Percentiles rank a stretch among this genome's conserved stretches.
These are phyloP conservation scores for Thuidium tamariscinum DNA, from an alignment of 225 moss, liverwort and hornwort genomes.

Conservation along the genomic window DNA sequence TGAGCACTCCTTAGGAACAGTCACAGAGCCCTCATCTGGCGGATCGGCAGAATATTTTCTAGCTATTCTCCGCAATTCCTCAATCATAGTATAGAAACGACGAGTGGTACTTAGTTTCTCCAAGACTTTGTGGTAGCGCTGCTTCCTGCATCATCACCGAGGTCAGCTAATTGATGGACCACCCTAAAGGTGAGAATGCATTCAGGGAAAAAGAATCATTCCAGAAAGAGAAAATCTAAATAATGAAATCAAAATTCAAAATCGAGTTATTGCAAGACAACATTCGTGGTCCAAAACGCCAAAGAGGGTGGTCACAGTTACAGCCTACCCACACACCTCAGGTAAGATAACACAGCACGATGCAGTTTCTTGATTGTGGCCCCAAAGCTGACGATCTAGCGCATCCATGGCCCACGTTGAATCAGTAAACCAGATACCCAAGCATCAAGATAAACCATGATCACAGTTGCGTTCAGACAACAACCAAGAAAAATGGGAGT, in stretches of 20 bases:
- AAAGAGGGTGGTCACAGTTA: not conserved
- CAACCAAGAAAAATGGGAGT: not conserved
- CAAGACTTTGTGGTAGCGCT: slow-evolving; percentile 49
- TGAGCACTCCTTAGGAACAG: slow-evolving; percentile 54
- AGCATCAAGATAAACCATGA: not conserved
- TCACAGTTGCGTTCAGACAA: not conserved
- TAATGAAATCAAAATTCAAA: not conserved
- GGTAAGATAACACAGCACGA: slow-evolving; percentile 25
- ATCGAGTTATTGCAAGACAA: not conserved
- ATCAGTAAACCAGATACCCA: not conserved
- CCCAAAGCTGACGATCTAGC: slow-evolving; percentile 16
- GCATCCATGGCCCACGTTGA: not conserved
- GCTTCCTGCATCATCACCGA: slow-evolving; percentile 37
- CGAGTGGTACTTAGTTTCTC: slow-evolving; percentile 48
- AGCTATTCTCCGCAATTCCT: slow-evolving; percentile 63
- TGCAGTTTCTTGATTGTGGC: slow-evolving; percentile 17
- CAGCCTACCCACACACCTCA: slow-evolving; percentile 28
- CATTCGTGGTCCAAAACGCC: not conserved
- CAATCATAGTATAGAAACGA: slow-evolving; percentile 50
- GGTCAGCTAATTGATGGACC: not conserved
- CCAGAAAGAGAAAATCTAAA: not conserved
- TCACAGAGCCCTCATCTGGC: slow-evolving; percentile 47
- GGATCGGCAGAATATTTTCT: slow-evolving; percentile 15
- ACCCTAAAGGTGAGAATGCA: not conserved
- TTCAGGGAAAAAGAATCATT: not conserved